Conservation (phyloP, 2,329 filamentous ascomycete genomes). For the Zymoseptoria ardabiliae region DNA sequence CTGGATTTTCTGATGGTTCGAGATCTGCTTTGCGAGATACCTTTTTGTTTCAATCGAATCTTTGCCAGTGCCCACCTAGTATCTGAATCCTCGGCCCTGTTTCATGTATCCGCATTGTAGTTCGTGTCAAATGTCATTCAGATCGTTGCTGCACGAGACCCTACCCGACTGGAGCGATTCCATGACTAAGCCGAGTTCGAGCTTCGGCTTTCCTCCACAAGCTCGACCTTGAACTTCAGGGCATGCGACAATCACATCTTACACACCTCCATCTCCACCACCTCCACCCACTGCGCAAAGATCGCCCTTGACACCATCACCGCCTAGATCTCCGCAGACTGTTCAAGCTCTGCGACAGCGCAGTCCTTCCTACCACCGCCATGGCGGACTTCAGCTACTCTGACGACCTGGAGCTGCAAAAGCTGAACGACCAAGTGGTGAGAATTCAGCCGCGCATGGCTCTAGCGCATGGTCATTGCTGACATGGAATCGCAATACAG, state of each 20-base stretch:
- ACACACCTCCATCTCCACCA: not conserved
- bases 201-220: not conserved
- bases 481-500: slow-evolving; percentile 31
- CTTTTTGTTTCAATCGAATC: too few species aligned
- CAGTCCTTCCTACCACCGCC: not conserved
- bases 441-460: not conserved
- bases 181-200: not conserved
- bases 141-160: too few species aligned
- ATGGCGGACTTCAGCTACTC: slow-evolving; percentile 30
- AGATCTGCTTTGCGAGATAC: too few species aligned
- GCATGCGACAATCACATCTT: not conserved
- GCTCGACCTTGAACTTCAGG: not conserved
- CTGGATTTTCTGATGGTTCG: too few species aligned
- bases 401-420: slow-evolving; percentile 25
- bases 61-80: too few species aligned
- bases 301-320: not conserved
- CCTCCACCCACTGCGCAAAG: not conserved
- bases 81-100: too few species aligned
- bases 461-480: not conserved
- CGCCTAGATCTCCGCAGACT: not conserved
- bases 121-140: too few species aligned
- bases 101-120: too few species aligned
- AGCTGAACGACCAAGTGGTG: slow-evolving; percentile 27
- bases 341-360: not conserved
- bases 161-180: not conserved